Conservation (phyloP, 192 early-diverging fungal genomes). For the Entomortierella parvispora region DNA sequence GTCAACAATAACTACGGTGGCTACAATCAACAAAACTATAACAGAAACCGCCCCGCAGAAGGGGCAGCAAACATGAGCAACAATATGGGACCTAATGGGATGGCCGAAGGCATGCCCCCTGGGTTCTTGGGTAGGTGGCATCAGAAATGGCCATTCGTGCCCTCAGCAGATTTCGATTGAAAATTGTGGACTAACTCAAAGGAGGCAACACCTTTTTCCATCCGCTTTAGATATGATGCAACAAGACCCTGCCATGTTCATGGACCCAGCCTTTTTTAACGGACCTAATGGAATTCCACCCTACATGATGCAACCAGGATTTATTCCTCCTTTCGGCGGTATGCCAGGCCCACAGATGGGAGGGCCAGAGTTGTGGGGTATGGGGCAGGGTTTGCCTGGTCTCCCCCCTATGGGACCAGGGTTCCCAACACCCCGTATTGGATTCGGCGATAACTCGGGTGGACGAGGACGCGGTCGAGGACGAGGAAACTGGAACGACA, state of each 20-base stretch:
- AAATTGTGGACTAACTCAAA: background rate
- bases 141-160: too few species aligned
- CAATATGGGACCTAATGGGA: slow-evolving; percentile 16
- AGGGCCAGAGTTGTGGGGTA: slow-evolving; percentile 34
- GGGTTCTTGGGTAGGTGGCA: slow-evolving; percentile 31
- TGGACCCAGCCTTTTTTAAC: slow-evolving; percentile 33
- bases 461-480: slow-evolving; percentile 36
- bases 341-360: slow-evolving; percentile 19
- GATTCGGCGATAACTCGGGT: slow-evolving; percentile 26
- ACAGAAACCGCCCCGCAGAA: slow-evolving; percentile 30
- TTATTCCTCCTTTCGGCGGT: slow-evolving; percentile 39
- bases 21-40: slow-evolving; percentile 19
- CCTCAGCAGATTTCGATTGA: background rate
- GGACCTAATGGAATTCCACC: slow-evolving; percentile 25
- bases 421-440: slow-evolving; percentile 42
- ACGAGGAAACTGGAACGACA: slow-evolving; percentile 28
- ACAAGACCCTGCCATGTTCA: slow-evolving; percentile 39
- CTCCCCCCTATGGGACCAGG: slow-evolving; percentile 51
- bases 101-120: slow-evolving; percentile 39
- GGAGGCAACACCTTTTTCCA: too few species aligned
- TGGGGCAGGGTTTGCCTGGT: slow-evolving; percentile 37
- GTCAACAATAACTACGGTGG: slow-evolving; percentile 18
- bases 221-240: slow-evolving; percentile 32
- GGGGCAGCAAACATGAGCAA: slow-evolving; percentile 18
- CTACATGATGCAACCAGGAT: slow-evolving; percentile 46